Base-by-base conservation (phyloP, 2,329 filamentous ascomycete genomes). In the Lachnellula willkommii region DNA sequence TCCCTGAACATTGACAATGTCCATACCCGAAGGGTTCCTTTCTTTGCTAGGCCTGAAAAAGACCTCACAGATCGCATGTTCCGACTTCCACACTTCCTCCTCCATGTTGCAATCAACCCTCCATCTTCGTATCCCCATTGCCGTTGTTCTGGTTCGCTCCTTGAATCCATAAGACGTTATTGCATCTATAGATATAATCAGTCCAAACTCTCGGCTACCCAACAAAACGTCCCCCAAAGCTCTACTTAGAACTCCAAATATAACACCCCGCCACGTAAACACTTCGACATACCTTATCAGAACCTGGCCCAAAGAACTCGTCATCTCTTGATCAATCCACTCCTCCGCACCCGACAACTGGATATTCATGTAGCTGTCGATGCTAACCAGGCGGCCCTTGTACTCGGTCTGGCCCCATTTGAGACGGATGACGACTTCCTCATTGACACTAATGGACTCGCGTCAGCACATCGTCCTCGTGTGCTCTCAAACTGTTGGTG, bases 321-420 rank as follows among this genome's bases (percentile, higher is more conserved):
- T 90, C 71, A 84, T 86, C 80, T 95, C 89, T 65, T 90, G 87
- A 70, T 91, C 85, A 69, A 96, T 89, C 75, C 87, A 96, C 74
- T 99, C 94, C 75, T 96, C 89, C 51, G 93, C 92, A 67, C 88
- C 87, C 63, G 86, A 85, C 61, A 99, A 82, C 76, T 97, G 91
- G 62, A 99, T 85, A 78, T 99, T 99, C 93, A 99, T 97, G 79
- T 99, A 99, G 70, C 89, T 91, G 77, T 99, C 94, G 70, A 95
- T 89, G 67, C 88, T 93, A 70, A 96, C 89, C 60, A 99, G 83
- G 63, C 84, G 83, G 71, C 94, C 94, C 73, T 93, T 95, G 82
- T 99, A 99, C 74, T 99, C 94, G 58, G 90, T 94, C 74, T 96
- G 87, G 66, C 90, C 91, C 94, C 94, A 99, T 82, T 99, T 99